phyloP scores from a whole-genome alignment of 805 yeast species.

The Blastobotrys americana region DNA sequence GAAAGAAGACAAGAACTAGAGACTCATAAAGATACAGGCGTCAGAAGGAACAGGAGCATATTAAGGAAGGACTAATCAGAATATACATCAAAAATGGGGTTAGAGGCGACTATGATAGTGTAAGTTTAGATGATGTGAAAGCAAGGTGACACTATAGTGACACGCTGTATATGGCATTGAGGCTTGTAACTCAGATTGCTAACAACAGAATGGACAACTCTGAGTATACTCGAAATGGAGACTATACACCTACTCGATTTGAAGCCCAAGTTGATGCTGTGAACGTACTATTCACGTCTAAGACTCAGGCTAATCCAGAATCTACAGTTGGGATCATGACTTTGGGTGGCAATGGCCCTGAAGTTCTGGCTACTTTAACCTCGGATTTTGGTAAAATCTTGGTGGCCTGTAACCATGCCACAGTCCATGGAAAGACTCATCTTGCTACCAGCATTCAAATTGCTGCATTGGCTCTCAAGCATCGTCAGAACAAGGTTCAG shows the following conservation, averaged over 20 bases:
- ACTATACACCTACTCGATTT: slow-evolving; percentile 77
- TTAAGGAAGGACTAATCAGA: slow-evolving; percentile 1
- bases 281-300: slow-evolving; percentile 76
- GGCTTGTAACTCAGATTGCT: background rate
- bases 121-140: slow-evolving; percentile 22
- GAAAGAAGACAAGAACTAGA: too few relatives aligned
- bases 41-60: too few relatives aligned
- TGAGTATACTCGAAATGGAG: slow-evolving; percentile 94
- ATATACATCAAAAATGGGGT: slow-evolving; percentile 52
- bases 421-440: slow-evolving; percentile 60
- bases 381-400: slow-evolving; percentile 79
- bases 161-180: background rate
- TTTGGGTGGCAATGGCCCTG: slow-evolving; percentile 72
- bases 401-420: slow-evolving; percentile 71
- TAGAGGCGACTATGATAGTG: slow-evolving; percentile 94
- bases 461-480: slow-evolving; percentile 88
- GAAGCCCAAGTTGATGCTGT: slow-evolving; percentile 91
- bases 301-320: slow-evolving; percentile 86
- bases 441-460: slow-evolving; percentile 83
- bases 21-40: too few relatives aligned
- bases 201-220: slow-evolving; percentile 68
- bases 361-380: slow-evolving; percentile 83
- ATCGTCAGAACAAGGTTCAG: slow-evolving; percentile 90
- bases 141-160: too few relatives aligned
- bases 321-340: slow-evolving; percentile 87